Conservation (phyloP, 108 stramenopile genomes). For the Cyclotella baltica region DNA sequence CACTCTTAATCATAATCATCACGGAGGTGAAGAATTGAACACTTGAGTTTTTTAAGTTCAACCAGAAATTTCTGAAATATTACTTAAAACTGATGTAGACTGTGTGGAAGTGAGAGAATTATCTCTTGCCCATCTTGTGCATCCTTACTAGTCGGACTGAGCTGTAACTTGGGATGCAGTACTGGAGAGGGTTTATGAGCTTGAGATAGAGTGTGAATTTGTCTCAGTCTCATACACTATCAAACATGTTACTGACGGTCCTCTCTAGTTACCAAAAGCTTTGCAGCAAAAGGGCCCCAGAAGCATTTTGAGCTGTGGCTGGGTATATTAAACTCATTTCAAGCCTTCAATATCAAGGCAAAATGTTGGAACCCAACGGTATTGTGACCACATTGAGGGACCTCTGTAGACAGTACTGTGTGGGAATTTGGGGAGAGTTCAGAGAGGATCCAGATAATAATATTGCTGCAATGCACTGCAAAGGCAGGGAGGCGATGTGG, state of each 20-base stretch:
- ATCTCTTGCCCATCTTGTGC: no score
- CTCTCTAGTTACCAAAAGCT: constrained; percentile 59
- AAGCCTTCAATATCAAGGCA: constrained; percentile 67
- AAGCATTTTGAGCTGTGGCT: constrained; percentile 58
- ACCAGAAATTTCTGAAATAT: no score
- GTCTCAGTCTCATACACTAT: background rate
- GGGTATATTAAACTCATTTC: constrained; percentile 57
- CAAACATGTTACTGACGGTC: constrained; percentile 4
- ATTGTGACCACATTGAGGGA: constrained; percentile 45
- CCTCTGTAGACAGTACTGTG: constrained; percentile 52
- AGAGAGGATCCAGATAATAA: constrained; percentile 75
- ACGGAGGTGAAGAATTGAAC: no score
- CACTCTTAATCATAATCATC: no score
- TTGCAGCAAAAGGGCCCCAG: constrained; percentile 53
- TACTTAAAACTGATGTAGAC: no score
- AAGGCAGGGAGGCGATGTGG: no score
- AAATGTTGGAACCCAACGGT: constrained; percentile 67
- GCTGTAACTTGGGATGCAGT: no score
- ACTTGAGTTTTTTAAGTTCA: no score
- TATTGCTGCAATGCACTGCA: constrained; percentile 56
- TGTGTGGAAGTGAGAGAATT: no score
- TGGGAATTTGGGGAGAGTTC: constrained; percentile 69
- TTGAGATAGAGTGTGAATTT: no score
- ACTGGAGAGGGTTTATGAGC: no score
- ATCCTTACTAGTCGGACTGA: no score